A percentile compares a stretch with the other conserved stretches of the same genome.
Evolutionary conservation across 768 basidiomycete species (phyloP).

Genomic region (Tulasnella calospora): DNA sequence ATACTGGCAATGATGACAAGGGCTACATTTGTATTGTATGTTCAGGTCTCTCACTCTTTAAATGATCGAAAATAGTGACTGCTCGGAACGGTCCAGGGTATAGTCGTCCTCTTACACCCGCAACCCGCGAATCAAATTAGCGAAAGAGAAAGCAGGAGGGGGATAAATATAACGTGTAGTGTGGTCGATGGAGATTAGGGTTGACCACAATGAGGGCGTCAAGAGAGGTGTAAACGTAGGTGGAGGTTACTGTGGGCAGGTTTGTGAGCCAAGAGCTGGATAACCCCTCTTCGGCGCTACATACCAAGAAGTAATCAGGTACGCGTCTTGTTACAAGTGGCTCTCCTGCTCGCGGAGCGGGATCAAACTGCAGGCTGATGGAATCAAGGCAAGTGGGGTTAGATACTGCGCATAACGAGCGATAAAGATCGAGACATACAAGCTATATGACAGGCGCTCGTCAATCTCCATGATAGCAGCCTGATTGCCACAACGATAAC

Average conservation of each 20-base stretch:
- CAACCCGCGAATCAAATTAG: conserved; percentile 1
- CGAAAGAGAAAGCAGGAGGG: neutral
- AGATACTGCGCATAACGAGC: neutral
- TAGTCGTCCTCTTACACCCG: conserved; percentile 1
- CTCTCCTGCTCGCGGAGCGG: conserved; percentile 96
- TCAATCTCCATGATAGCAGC: conserved; percentile 68
- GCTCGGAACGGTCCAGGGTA: conserved; percentile 9
- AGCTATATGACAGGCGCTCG: conserved; percentile 91
- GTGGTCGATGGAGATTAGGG: neutral
- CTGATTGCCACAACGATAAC: conserved; percentile 98
- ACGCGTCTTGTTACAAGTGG: conserved; percentile 94
- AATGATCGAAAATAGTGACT: conserved; percentile 12
- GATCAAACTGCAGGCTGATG: conserved; percentile 95
- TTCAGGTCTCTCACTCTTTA: conserved; percentile 5
- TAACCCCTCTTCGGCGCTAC: conserved; percentile 32
- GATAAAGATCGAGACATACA: conserved; percentile 47
- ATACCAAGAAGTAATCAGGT: conserved; percentile 88
- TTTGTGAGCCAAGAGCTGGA: neutral
- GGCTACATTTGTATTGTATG: conserved; percentile 12
- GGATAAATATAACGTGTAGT: neutral
- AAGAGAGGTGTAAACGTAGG: neutral
- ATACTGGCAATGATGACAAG: conserved; percentile 1
- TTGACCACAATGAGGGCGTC: neutral
- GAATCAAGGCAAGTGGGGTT: neutral
- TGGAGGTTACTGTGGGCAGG: neutral